These are phyloP conservation scores for Penicillium sp. DNA, from an alignment of 2,329 filamentous ascomycete species.

Conservation along the genomic window DNA sequence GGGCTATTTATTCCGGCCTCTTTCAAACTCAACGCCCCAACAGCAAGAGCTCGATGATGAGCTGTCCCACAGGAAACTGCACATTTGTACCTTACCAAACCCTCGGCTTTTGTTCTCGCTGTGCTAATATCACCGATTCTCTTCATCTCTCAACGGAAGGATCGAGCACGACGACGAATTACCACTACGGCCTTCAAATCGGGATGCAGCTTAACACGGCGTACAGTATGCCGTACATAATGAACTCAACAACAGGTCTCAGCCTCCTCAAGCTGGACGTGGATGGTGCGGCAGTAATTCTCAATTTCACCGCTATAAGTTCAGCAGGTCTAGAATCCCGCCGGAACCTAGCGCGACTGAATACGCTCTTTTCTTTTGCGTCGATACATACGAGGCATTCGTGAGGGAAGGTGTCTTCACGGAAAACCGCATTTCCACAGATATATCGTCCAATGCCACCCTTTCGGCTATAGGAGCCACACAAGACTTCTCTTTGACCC, in stretches of 20 bases:
- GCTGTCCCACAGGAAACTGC: too few relatives aligned
- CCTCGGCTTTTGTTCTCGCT: too few relatives aligned
- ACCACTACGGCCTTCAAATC: slow-evolving; percentile 32
- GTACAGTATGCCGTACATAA: slow-evolving; percentile 21
- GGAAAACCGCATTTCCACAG: slow-evolving; percentile 23
- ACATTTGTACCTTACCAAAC: too few relatives aligned
- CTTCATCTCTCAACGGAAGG: neutral
- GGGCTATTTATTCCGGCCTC: slow-evolving; percentile 41
- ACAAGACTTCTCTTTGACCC: slow-evolving; percentile 23
- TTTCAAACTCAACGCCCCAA: slow-evolving; percentile 34
- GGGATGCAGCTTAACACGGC: slow-evolving; percentile 25
- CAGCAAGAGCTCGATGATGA: slow-evolving; percentile 17
- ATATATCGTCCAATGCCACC: slow-evolving; percentile 23
- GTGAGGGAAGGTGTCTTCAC: slow-evolving; percentile 27
- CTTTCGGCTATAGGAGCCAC: neutral
- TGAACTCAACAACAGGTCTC: slow-evolving; percentile 28
- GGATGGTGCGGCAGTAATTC: slow-evolving; percentile 19
- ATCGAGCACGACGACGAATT: slow-evolving; percentile 9
- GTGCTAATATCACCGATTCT: too few relatives aligned
- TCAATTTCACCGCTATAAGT: slow-evolving; percentile 34
- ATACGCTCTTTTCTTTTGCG: slow-evolving; percentile 34
- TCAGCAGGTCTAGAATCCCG: slow-evolving; percentile 22
- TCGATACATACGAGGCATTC: slow-evolving; percentile 29
- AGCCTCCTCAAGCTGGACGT: slow-evolving; percentile 26
- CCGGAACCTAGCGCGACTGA: slow-evolving; percentile 30